phyloP scores from a whole-genome alignment of 768 basidiomycete genomes.

The Tricholoma matsutake region DNA sequence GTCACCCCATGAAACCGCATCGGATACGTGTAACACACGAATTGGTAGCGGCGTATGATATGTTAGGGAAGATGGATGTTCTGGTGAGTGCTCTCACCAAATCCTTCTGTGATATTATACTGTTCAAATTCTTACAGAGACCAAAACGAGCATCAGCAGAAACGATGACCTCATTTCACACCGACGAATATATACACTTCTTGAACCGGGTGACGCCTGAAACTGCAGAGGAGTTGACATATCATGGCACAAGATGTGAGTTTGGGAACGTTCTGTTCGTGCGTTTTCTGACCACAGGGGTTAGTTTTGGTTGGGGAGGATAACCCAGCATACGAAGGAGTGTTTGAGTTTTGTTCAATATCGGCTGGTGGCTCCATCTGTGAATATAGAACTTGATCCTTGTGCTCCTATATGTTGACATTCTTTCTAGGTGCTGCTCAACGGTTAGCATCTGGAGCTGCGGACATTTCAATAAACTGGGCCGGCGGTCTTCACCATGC shows the following conservation, averaged over 20 bases:
- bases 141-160: constrained; percentile 69
- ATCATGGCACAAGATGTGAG: constrained; percentile 82
- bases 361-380: constrained; percentile 95
- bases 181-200: constrained; percentile 97
- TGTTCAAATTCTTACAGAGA: constrained; percentile 39
- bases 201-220: constrained; percentile 87
- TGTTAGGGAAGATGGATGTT: constrained; percentile 94
- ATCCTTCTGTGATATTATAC: background rate
- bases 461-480: constrained; percentile 97
- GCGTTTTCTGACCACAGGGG: constrained; percentile 4
- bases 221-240: constrained; percentile 82
- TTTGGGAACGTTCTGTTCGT: constrained; percentile 10
- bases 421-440: constrained; percentile 66
- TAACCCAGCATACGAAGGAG: constrained; percentile 93
- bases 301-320: constrained; percentile 79
- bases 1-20: constrained; percentile 96
- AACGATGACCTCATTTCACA: constrained; percentile 92
- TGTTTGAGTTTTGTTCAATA: constrained; percentile 97
- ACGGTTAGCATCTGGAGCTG: constrained; percentile 70
- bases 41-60: constrained; percentile 83
- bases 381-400: constrained; percentile 31
- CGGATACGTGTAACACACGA: constrained; percentile 94
- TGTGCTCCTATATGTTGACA: background rate
- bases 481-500: constrained; percentile 98
- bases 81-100: constrained; percentile 50